These are phyloP conservation scores for Yamadazyma oceani DNA, from an alignment of 1,139 yeast genomes.

Conservation along the genomic window DNA sequence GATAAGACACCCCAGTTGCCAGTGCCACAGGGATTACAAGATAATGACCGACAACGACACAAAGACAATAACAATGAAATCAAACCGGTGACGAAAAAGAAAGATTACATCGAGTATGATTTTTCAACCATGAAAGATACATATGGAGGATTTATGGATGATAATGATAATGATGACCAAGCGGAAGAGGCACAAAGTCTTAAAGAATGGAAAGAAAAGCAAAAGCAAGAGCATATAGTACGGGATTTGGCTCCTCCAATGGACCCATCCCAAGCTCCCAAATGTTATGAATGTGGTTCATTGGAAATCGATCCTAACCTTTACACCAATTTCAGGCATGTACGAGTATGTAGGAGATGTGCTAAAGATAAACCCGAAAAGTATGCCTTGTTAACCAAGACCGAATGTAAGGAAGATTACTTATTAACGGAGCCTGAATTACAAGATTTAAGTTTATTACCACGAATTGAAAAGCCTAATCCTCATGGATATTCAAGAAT, in stretches of 20 bases:
- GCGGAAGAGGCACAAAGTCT: slow-evolving; percentile 38
- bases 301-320: slow-evolving; percentile 77
- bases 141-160: slow-evolving; percentile 80
- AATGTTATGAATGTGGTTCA: slow-evolving; percentile 78
- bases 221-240: slow-evolving; percentile 41
- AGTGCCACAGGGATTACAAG: slow-evolving; percentile 11
- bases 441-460: slow-evolving; percentile 64
- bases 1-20: slow-evolving; percentile 13
- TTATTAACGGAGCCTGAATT: slow-evolving; percentile 90
- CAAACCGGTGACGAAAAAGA: slow-evolving; percentile 49
- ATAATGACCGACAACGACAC: slow-evolving; percentile 13
- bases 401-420: slow-evolving; percentile 93
- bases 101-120: slow-evolving; percentile 89
- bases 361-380: slow-evolving; percentile 76
- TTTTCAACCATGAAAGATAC: slow-evolving; percentile 86
- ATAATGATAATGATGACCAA: slow-evolving; percentile 18
- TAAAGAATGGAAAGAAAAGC: slow-evolving; percentile 78
- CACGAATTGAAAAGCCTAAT: slow-evolving; percentile 84
- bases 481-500: slow-evolving; percentile 93
- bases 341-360: slow-evolving; percentile 78
- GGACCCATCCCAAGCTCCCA: slow-evolving; percentile 70
- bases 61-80: slow-evolving; percentile 17
- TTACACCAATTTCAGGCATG: slow-evolving; percentile 61
- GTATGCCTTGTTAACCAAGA: slow-evolving; percentile 86
- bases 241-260: slow-evolving; percentile 66